Conservation (phyloP, 2,329 filamentous ascomycete species). For the Neofusicoccum parvum region DNA sequence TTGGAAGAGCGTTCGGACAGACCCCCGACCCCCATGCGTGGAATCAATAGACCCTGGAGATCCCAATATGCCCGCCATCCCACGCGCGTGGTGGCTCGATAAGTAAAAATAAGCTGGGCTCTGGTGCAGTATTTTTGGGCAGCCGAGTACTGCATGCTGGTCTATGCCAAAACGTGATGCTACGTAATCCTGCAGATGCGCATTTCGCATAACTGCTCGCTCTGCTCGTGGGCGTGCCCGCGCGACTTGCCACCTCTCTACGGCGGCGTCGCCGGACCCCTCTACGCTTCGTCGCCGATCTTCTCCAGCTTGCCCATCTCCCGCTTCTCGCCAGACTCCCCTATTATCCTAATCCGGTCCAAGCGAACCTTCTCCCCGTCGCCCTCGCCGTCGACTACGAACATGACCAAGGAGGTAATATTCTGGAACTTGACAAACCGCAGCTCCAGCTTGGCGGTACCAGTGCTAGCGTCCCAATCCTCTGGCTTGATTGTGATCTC, state of each 20-base stretch:
- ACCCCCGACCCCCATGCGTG: slow-evolving; percentile 20
- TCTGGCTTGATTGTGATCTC: slow-evolving; percentile 70
- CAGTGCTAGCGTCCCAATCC: slow-evolving; percentile 69
- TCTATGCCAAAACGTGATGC: slow-evolving; percentile 15
- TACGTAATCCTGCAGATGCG: slow-evolving; percentile 18
- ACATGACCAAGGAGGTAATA: slow-evolving; percentile 81
- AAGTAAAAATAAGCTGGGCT: background rate
- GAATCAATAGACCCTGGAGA: slow-evolving; percentile 17
- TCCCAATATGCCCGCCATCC: slow-evolving; percentile 14
- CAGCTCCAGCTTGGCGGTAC: slow-evolving; percentile 59
- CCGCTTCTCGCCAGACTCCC: slow-evolving; percentile 87
- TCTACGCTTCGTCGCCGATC: slow-evolving; percentile 68
- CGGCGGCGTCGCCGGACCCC: background rate
- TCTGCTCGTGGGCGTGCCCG: background rate
- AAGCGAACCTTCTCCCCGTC: slow-evolving; percentile 84
- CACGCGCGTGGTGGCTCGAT: slow-evolving; percentile 1
- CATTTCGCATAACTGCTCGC: slow-evolving; percentile 19
- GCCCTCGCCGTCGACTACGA: slow-evolving; percentile 80
- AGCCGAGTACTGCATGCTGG: slow-evolving; percentile 8
- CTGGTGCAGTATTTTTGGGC: slow-evolving; percentile 9
- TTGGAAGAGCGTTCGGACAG: slow-evolving; percentile 58
- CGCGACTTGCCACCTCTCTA: background rate
- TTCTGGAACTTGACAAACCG: slow-evolving; percentile 98
- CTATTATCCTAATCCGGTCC: slow-evolving; percentile 77
- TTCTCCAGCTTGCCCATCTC: slow-evolving; percentile 96